These are phyloP conservation scores for Diaporthe ampelina DNA, from an alignment of 2,329 filamentous ascomycete species.

Conservation along the genomic window DNA sequence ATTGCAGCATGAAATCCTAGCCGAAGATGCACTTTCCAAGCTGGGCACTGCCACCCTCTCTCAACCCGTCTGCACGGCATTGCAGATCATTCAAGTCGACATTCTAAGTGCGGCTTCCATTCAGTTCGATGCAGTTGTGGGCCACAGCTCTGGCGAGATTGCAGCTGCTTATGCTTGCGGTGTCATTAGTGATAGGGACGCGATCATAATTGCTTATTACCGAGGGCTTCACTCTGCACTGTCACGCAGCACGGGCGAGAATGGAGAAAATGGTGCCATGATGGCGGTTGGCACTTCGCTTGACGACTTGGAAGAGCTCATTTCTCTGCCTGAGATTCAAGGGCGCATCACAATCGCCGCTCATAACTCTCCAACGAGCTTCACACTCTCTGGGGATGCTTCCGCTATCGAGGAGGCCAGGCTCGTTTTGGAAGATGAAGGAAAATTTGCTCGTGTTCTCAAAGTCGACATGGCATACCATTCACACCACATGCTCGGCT, in stretches of 20 bases:
- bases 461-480: conserved; percentile 58
- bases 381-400: conserved; percentile 48
- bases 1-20: conserved; percentile 28
- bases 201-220: conserved; percentile 46
- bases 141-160: conserved; percentile 48
- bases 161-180: conserved; percentile 38
- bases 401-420: conserved; percentile 43
- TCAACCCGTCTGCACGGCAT: conserved; percentile 52
- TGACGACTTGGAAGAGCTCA: conserved; percentile 42
- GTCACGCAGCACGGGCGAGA: too few relatives aligned
- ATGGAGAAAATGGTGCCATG: conserved; percentile 29
- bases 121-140: conserved; percentile 45
- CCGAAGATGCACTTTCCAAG: conserved; percentile 10
- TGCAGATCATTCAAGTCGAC: conserved; percentile 56
- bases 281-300: conserved; percentile 17
- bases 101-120: conserved; percentile 47
- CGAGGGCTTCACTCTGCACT: conserved; percentile 13
- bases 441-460: conserved; percentile 49
- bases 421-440: conserved; percentile 44
- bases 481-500: conserved; percentile 53
- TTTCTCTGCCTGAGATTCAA: conserved; percentile 41
- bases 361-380: conserved; percentile 48
- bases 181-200: conserved; percentile 40
- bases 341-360: conserved; percentile 46
- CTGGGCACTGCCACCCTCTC: conserved; percentile 37